Percentiles rank a stretch among this genome's conserved stretches.
phyloP scores from a whole-genome alignment of 495 filamentous ascomycete species.

The Aspergillus kassunensis region DNA sequence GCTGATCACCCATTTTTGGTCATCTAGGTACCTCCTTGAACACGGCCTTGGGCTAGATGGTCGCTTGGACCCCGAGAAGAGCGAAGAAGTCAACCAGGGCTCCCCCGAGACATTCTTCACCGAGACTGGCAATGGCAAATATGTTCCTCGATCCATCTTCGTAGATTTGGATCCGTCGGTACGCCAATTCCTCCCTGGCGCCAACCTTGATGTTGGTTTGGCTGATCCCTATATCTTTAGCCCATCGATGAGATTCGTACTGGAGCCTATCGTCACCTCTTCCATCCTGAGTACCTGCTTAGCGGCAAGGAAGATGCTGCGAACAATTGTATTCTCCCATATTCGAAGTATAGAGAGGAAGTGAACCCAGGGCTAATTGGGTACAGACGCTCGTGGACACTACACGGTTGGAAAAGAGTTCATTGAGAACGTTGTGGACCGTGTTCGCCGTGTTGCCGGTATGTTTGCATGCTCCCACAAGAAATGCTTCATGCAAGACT shows the following conservation, averaged over 20 bases:
- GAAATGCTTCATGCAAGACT: not conserved
- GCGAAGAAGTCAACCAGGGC: constrained; percentile 55
- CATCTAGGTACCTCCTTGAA: constrained; percentile 77
- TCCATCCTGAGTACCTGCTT: constrained; percentile 84
- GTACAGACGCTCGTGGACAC: constrained; percentile 77
- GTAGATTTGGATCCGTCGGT: constrained; percentile 84
- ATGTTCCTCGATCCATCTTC: constrained; percentile 86
- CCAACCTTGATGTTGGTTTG: not conserved
- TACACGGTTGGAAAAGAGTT: constrained; percentile 93
- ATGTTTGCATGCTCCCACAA: constrained; percentile 7
- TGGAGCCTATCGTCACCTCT: constrained; percentile 76
- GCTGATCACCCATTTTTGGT: not conserved
- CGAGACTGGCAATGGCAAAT: constrained; percentile 81
- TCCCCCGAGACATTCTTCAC: constrained; percentile 91
- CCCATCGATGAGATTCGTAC: constrained; percentile 91
- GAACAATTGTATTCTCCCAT: constrained; percentile 64
- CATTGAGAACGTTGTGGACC: constrained; percentile 77
- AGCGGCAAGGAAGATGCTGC: constrained; percentile 92
- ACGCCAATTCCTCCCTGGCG: constrained; percentile 18
- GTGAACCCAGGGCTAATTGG: constrained; percentile 23
- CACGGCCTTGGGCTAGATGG: constrained; percentile 82
- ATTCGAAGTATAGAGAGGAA: not conserved
- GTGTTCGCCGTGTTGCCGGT: constrained; percentile 81
- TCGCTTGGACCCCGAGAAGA: constrained; percentile 55
- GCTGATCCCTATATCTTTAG: constrained; percentile 26